Conservation (phyloP, 805 yeast genomes). For the Hanseniaspora guilliermondii region DNA sequence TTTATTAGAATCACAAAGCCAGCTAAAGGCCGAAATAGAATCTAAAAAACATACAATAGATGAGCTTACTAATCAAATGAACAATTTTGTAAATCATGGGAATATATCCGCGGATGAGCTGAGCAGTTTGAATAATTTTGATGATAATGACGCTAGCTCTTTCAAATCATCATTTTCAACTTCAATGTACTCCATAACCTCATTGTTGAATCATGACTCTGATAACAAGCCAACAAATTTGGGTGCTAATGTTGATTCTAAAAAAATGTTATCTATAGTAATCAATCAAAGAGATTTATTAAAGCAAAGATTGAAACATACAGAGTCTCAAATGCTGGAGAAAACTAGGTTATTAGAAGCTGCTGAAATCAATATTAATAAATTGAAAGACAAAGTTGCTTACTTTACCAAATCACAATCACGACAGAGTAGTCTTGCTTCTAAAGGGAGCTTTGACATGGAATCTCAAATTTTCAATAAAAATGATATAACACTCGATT, state of each 20-base stretch:
- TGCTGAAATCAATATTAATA: neutral
- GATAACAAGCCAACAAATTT: neutral
- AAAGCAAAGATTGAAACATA: conserved; percentile 3
- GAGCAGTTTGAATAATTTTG: neutral
- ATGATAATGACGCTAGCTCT: conserved; percentile 8
- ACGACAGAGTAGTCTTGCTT: neutral
- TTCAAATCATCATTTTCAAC: conserved; percentile 3
- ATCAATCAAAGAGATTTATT: conserved; percentile 8
- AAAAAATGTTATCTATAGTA: conserved; percentile 4
- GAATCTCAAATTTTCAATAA: neutral
- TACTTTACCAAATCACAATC: neutral
- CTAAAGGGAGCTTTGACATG: conserved; percentile 1
- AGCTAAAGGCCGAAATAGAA: neutral
- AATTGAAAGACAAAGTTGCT: neutral
- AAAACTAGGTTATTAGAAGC: neutral
- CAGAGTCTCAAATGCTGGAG: neutral
- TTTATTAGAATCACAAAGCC: neutral
- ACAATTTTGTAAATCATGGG: conserved; percentile 4
- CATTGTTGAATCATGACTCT: neutral
- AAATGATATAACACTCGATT: neutral
- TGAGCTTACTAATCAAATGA: neutral
- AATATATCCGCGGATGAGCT: neutral
- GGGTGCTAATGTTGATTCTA: neutral
- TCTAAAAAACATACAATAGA: conserved; percentile 1
- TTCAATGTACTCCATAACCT: conserved; percentile 9